Evolutionary conservation across 2,329 filamentous ascomycete species (phyloP).

Genomic region (Talaromyces amestolkiae): DNA sequence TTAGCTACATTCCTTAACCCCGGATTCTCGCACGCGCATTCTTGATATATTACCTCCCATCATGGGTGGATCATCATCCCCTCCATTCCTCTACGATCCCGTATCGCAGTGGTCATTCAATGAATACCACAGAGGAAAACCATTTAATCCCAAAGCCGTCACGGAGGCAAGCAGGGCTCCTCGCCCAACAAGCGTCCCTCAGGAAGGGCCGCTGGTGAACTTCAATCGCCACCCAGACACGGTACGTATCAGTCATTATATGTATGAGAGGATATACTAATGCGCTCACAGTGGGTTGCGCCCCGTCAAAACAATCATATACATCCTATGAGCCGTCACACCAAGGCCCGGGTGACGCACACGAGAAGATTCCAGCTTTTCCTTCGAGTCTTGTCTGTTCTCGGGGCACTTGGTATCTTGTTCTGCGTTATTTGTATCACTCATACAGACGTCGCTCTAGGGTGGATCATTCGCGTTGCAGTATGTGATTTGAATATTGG

Average conservation of each 20-base stretch:
- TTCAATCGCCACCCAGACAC: constrained; percentile 83
- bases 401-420: constrained; percentile 69
- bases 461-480: constrained; percentile 74
- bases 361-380: constrained; percentile 67
- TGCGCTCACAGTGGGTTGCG: constrained; percentile 45
- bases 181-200: constrained; percentile 60
- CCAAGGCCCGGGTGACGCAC: constrained; percentile 69
- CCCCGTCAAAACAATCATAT: constrained; percentile 62
- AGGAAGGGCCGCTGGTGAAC: constrained; percentile 71
- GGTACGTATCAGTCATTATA: constrained; percentile 41
- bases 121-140: constrained; percentile 43
- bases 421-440: constrained; percentile 75
- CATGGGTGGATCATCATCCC: constrained; percentile 52
- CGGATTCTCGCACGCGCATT: constrained; percentile 34
- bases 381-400: constrained; percentile 64
- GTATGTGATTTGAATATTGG: constrained; percentile 51
- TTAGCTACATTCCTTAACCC: constrained; percentile 20
- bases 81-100: constrained; percentile 72
- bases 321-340: constrained; percentile 65
- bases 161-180: constrained; percentile 74
- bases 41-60: constrained; percentile 25
- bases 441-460: constrained; percentile 61
- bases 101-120: constrained; percentile 54
- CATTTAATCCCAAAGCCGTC: constrained; percentile 84
- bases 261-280: background rate